A percentile compares a stretch with the other conserved stretches of the same genome.
Conservation (phyloP, 768 basidiomycete species). For the Strobilomyces echinocephalus region DNA sequence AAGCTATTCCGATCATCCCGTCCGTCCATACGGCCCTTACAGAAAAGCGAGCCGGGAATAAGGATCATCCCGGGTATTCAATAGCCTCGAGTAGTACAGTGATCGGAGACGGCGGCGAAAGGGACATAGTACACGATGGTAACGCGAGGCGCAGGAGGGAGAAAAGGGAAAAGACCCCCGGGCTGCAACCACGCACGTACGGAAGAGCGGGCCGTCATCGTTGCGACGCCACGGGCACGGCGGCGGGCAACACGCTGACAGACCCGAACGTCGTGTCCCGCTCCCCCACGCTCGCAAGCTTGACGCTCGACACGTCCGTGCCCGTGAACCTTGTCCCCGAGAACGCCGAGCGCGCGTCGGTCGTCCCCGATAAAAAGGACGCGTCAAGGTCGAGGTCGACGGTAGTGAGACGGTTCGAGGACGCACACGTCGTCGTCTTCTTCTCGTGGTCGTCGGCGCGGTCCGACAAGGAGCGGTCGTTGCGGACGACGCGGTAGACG, state of each 20-base stretch:
- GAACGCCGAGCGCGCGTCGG: background rate
- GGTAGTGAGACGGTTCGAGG: conserved; percentile 22
- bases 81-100: too few species aligned
- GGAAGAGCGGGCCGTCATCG: too few species aligned
- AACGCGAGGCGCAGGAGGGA: too few species aligned
- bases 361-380: background rate
- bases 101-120: too few species aligned
- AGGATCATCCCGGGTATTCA: too few species aligned
- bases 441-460: background rate
- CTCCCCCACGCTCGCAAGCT: background rate
- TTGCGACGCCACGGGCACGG: too few species aligned
- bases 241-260: background rate
- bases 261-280: conserved; percentile 3
- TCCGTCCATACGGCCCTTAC: too few species aligned
- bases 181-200: too few species aligned
- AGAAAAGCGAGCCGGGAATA: too few species aligned
- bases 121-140: too few species aligned
- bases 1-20: too few species aligned
- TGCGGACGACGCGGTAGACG: conserved; percentile 22
- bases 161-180: too few species aligned
- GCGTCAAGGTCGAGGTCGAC: conserved; percentile 18
- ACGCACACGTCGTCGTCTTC: conserved; percentile 13
- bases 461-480: background rate
- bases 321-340: background rate
- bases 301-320: conserved; percentile 6